Conservation (phyloP, 1,284 basidiomycete genomes). For the Coniferiporia weirii region DNA sequence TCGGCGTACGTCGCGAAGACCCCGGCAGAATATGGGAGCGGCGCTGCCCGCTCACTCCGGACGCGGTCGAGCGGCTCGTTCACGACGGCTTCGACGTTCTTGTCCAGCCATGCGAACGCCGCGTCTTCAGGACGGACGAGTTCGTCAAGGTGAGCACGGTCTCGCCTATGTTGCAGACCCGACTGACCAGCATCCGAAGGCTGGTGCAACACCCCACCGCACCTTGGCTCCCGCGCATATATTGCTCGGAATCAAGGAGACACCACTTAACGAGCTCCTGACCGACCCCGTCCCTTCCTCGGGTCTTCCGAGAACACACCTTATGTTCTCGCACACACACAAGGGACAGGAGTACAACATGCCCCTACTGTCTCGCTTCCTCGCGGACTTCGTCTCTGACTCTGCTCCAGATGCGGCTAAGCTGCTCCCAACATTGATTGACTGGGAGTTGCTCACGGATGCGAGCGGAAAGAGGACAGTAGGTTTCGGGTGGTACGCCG, state of each 20-base stretch:
- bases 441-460: conserved; percentile 78
- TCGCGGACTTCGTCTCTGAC: conserved; percentile 33
- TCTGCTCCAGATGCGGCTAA: conserved; percentile 22
- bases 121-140: conserved; percentile 64
- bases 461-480: conserved; percentile 69
- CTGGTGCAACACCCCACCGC: conserved; percentile 62
- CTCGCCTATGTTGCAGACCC: background rate
- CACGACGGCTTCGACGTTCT: conserved; percentile 58
- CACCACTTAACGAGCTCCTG: conserved; percentile 60
- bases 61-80: conserved; percentile 59
- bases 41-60: conserved; percentile 77
- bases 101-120: conserved; percentile 69
- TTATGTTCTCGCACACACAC: conserved; percentile 89
- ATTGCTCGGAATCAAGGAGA: conserved; percentile 84
- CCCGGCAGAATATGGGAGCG: conserved; percentile 81
- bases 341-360: conserved; percentile 87
- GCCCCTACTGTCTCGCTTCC: conserved; percentile 65
- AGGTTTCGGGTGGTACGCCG: conserved; percentile 86
- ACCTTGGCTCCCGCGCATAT: conserved; percentile 67
- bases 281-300: conserved; percentile 35
- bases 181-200: conserved; percentile 40
- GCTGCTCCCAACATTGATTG: conserved; percentile 55
- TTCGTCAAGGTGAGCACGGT: conserved; percentile 52
- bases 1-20: conserved; percentile 54
- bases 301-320: conserved; percentile 51